A percentile compares a stretch with the other conserved stretches of the same genome.
phyloP scores from a whole-genome alignment of 23 red algal species.

The Agarophyton chilense region DNA sequence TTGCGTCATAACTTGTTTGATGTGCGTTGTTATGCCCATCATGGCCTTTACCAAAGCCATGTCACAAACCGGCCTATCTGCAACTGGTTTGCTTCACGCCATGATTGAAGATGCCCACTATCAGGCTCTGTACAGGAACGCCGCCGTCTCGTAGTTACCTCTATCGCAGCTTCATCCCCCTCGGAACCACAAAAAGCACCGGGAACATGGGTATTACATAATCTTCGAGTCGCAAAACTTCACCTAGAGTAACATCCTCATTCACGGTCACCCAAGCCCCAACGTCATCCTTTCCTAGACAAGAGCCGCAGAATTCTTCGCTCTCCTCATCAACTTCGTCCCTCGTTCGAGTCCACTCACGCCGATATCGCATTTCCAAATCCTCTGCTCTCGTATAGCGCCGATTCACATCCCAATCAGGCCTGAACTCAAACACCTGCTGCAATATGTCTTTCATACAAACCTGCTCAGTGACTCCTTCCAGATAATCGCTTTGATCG shows the following conservation, averaged over 20 bases:
- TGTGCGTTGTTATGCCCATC: neutral
- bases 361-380: constrained; percentile 31
- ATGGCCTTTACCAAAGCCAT: constrained; percentile 1
- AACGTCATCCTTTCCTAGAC: constrained; percentile 30
- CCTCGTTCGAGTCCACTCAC: neutral
- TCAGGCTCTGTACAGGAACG: constrained; percentile 27
- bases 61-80: neutral
- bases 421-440: constrained; percentile 18
- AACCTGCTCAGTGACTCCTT: constrained; percentile 35
- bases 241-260: neutral
- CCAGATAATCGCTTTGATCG: constrained; percentile 63
- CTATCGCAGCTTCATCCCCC: neutral
- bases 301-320: constrained; percentile 39
- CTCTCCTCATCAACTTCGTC: constrained; percentile 21
- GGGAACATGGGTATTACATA: constrained; percentile 53
- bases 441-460: constrained; percentile 35
- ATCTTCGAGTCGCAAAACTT: constrained; percentile 22
- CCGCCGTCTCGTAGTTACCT: neutral
- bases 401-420: constrained; percentile 58
- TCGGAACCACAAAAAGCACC: constrained; percentile 33
- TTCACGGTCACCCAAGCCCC: constrained; percentile 34
- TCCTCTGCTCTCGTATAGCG: constrained; percentile 15
- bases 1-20: neutral
- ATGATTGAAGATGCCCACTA: constrained; percentile 25
- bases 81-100: neutral